Evolutionary conservation across 192 early-diverging fungal genomes (phyloP), one percentile per base, ranked within the genome.

Genomic region (Allomyces macrogynus): DNA sequence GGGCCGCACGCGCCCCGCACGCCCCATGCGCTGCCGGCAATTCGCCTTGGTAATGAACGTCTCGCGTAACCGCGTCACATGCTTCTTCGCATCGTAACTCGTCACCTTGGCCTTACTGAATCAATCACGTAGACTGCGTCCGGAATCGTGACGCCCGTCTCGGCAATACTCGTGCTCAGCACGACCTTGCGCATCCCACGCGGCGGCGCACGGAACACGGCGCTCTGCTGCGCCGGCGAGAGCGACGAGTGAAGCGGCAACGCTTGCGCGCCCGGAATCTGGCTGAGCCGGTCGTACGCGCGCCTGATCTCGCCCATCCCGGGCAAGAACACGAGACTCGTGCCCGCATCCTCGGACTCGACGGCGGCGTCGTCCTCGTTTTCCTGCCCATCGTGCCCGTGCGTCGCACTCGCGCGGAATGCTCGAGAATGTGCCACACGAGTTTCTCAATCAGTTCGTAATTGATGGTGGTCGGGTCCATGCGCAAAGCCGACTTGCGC

Each of bases 41-140:
- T 86, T 88, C 1, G 89, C 86, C 54, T 73, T 77, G 10, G 84
- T 79, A n/a, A 87, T 74, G 65, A 77, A 83, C 14, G 75, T 80
- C 66, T 89, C 81, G 23, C 78, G 66, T n/a, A 90, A 62, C 3
- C 75, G 71, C 1, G 82, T 85, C 4, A 87, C 71, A 32, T 78
- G 60, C 27, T 79, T 75, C 65, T 82, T 78, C 63, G 80, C 74
- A 63, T 87, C 80, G 70, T 77, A 80, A 22, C 74, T 75, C 40
- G 88, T 73, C 60, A 84, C 80, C 67, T 87, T 91, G 22, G 85
- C 87, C 69, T 79, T 79, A 12, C 87, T 0, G 82, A 77, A 67
- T 91, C 89, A 67, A 91, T 80, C 1, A 90, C 87, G 66, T 80
- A 80, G 1, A 86, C 86, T 9, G 88, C 84, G 74, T 91, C 89